A percentile compares a stretch with the other conserved stretches of the same genome.
Conservation (phyloP, 2,329 filamentous ascomycete genomes). For the Trichophyton verrucosum region DNA sequence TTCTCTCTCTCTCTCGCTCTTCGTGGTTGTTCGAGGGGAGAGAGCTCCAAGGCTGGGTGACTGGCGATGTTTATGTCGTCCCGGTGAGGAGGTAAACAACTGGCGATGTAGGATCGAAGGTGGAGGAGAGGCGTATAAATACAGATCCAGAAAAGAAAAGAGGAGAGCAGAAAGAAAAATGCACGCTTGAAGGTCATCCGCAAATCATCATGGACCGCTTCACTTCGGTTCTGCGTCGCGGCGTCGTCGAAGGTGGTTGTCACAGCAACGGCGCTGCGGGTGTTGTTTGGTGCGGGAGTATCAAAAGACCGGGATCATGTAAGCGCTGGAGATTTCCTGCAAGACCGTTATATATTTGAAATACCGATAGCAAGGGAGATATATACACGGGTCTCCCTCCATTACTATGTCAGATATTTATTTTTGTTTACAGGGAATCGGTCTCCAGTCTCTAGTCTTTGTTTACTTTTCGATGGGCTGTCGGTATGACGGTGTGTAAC, state of each 20-base stretch:
- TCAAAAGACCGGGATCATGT: background rate
- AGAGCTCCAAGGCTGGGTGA: background rate
- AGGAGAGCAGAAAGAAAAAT: background rate
- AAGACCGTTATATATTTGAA: background rate
- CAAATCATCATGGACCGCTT: slow-evolving; percentile 3
- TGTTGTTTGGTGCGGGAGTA: background rate
- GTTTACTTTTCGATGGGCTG: background rate
- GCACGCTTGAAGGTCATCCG: background rate
- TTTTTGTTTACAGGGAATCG: background rate
- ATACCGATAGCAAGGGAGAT: background rate
- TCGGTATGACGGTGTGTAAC: background rate
- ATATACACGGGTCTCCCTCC: background rate
- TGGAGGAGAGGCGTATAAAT: background rate
- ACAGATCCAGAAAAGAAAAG: background rate
- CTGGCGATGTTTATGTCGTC: background rate
- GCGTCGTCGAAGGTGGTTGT: slow-evolving; percentile 4
- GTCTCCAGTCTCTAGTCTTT: background rate
- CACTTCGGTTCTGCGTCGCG: slow-evolving; percentile 2
- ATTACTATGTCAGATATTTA: background rate
- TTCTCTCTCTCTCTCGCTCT: background rate
- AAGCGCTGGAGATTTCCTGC: background rate
- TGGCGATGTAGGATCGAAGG: background rate
- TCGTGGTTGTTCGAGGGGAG: background rate
- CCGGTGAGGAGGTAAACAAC: background rate
- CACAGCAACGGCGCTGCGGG: background rate